Conservation (phyloP, 2,329 filamentous ascomycete genomes). For the Calonectria multiphialidica region DNA sequence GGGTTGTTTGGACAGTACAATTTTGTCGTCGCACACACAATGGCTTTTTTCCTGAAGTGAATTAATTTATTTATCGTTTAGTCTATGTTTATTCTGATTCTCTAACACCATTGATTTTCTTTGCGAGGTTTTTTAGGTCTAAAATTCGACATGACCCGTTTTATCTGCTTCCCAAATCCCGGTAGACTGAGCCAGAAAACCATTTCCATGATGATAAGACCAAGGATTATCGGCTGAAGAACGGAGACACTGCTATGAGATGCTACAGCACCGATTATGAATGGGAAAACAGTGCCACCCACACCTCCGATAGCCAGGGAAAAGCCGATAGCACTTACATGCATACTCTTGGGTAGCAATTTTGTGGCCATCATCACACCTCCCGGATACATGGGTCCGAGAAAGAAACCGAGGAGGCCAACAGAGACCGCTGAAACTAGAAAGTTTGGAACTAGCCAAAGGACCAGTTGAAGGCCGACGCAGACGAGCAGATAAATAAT, state of each 20-base stretch:
- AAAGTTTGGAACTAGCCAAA: conserved; percentile 86
- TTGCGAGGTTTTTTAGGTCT: neutral
- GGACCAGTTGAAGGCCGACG: conserved; percentile 76
- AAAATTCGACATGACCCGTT: neutral
- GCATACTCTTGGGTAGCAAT: conserved; percentile 76
- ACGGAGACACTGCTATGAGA: conserved; percentile 66
- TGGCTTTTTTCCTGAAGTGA: no score
- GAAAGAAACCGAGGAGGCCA: conserved; percentile 80
- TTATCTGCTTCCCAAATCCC: neutral
- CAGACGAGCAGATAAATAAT: conserved; percentile 71
- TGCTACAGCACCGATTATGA: conserved; percentile 77
- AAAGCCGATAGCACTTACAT: conserved; percentile 83
- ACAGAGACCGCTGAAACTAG: conserved; percentile 80
- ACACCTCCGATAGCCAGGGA: conserved; percentile 80
- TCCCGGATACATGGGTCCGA: conserved; percentile 83
- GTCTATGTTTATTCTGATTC: no score
- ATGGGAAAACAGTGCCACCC: conserved; percentile 75
- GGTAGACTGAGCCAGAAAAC: neutral
- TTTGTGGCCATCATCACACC: conserved; percentile 79
- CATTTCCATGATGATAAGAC: neutral
- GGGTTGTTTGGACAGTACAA: no score
- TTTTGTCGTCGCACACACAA: no score
- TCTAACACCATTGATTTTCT: neutral
- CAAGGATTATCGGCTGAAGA: conserved; percentile 68
- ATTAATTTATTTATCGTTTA: no score